These are phyloP conservation scores for Leccinum subtestaceum DNA, from an alignment of 768 basidiomycete species.

Conservation along the genomic window DNA sequence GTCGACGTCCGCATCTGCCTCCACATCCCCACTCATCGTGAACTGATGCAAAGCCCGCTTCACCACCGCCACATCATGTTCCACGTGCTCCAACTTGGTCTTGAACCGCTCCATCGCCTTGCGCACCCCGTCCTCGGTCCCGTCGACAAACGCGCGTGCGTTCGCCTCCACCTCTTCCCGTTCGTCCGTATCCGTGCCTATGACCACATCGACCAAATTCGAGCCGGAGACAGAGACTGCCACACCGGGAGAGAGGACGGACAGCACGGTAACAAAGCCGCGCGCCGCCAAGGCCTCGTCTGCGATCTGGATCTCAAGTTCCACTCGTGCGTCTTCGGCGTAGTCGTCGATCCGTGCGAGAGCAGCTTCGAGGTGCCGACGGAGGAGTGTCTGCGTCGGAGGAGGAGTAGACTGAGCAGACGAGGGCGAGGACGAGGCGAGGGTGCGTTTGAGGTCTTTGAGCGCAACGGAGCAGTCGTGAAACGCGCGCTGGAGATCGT, in stretches of 20 bases:
- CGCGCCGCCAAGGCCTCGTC: constrained; percentile 65
- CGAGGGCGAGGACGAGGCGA: constrained; percentile 11
- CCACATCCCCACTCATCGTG: neutral
- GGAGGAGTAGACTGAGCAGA: neutral
- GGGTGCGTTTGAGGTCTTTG: constrained; percentile 46
- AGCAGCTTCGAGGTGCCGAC: constrained; percentile 44
- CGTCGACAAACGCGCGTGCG: constrained; percentile 40
- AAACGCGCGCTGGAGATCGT: constrained; percentile 58
- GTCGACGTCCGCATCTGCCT: neutral
- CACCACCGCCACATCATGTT: constrained; percentile 72
- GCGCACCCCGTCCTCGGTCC: constrained; percentile 15
- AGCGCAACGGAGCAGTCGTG: constrained; percentile 69
- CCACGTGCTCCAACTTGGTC: constrained; percentile 65
- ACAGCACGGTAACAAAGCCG: constrained; percentile 69
- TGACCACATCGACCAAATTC: neutral
- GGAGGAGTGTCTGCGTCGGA: neutral
- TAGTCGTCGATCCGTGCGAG: constrained; percentile 68
- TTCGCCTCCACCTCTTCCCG: constrained; percentile 45
- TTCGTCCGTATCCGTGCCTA: constrained; percentile 7
- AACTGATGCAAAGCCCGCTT: constrained; percentile 57
- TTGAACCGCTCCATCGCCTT: constrained; percentile 48
- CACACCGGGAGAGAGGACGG: constrained; percentile 41
- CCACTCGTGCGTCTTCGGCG: constrained; percentile 77
- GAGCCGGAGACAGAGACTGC: constrained; percentile 28
- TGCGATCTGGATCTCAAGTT: constrained; percentile 73